phyloP scores from a whole-genome alignment of 768 basidiomycete species.

The Lactifluus pinguis region DNA sequence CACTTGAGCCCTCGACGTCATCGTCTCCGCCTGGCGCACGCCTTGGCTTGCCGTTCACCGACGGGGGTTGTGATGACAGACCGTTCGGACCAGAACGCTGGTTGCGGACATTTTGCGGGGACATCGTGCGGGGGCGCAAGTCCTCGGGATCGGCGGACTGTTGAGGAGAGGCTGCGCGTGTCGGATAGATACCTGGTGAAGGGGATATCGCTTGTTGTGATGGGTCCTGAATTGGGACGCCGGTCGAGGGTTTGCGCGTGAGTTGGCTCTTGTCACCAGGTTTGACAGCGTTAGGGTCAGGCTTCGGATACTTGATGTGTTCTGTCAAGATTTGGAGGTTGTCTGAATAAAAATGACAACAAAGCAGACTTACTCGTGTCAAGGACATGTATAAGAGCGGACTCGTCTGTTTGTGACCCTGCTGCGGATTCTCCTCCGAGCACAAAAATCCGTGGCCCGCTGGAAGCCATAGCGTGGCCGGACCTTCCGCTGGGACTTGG shows the following conservation, averaged over 20 bases:
- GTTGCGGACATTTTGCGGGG: constrained; percentile 45
- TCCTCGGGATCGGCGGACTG: constrained; percentile 43
- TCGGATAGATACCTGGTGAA: constrained; percentile 26
- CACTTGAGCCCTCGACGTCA: constrained; percentile 39
- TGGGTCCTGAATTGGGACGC: constrained; percentile 5
- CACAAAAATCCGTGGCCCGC: constrained; percentile 82
- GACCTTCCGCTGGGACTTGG: constrained; percentile 87
- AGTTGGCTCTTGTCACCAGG: constrained; percentile 26
- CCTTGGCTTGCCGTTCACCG: constrained; percentile 35
- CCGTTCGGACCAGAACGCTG: constrained; percentile 35
- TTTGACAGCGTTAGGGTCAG: constrained; percentile 47
- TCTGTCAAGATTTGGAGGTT: constrained; percentile 33
- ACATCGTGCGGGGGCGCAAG: constrained; percentile 50
- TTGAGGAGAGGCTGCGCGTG: constrained; percentile 61
- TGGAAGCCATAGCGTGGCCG: constrained; percentile 97
- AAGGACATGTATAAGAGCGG: constrained; percentile 75
- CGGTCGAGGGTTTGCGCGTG: constrained; percentile 41
- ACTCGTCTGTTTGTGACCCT: constrained; percentile 66
- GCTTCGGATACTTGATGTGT: constrained; percentile 77
- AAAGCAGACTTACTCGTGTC: constrained; percentile 75
- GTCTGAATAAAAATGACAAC: background rate
- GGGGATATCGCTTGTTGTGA: constrained; percentile 17
- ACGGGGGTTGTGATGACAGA: constrained; percentile 28
- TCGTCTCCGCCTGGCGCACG: constrained; percentile 44
- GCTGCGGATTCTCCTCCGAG: constrained; percentile 90